A percentile compares a stretch with the other conserved stretches of the same genome.
These are phyloP conservation scores for Triticum dicoccoides DNA, from an alignment of 176 grass and related monocot genomes.

Conservation along the genomic window DNA sequence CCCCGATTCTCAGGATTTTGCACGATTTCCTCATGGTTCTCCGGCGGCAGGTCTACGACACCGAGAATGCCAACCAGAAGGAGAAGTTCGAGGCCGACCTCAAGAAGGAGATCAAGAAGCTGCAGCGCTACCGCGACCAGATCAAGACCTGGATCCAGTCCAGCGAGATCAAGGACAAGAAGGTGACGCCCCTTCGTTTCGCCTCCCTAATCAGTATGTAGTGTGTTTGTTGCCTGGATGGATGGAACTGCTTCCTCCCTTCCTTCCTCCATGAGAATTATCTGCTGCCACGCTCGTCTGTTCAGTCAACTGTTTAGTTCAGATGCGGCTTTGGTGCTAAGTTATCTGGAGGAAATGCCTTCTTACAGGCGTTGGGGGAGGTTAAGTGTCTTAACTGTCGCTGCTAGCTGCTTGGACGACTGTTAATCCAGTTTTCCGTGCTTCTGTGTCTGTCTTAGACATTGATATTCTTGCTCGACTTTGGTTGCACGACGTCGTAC, in stretches of 20 bases:
- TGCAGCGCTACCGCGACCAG: constrained; percentile 98
- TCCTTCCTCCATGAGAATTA: neutral
- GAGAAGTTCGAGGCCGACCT: constrained; percentile 99
- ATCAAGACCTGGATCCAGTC: constrained; percentile 99
- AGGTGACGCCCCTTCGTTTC: constrained; percentile 32
- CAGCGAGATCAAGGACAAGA: constrained; percentile 99
- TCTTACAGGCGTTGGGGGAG: neutral
- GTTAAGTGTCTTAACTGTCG: neutral
- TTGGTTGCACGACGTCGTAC: neutral
- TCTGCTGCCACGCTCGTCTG: neutral
- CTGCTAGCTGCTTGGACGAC: neutral
- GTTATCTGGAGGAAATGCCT: no score
- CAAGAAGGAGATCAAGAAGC: constrained; percentile 99
- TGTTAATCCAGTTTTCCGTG: neutral
- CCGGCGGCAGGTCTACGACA: constrained; percentile 81
- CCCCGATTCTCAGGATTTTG: neutral
- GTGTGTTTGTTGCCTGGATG: neutral
- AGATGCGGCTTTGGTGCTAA: no score
- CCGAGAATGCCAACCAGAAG: constrained; percentile 99
- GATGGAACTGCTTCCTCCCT: neutral
- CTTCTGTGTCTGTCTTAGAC: neutral
- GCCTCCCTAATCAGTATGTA: no score
- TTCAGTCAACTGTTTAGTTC: neutral
- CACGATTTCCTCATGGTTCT: neutral
- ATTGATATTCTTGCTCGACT: neutral